Base-by-base conservation (phyloP, 352 stramenopile species). In the Discostella stelligera region DNA sequence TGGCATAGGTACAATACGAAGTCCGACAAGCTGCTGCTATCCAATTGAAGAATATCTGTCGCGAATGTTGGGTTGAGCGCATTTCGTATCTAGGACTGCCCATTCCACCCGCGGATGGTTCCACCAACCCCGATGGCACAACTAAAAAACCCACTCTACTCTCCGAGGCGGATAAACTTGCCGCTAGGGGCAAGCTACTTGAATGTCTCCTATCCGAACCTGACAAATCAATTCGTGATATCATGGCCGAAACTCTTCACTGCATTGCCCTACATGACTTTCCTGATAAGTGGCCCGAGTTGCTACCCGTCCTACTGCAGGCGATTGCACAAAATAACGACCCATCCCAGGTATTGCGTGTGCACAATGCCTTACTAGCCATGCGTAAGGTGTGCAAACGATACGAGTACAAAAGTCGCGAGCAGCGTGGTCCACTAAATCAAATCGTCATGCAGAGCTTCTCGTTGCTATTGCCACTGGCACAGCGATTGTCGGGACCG, bases 361-460 rank as follows among this genome's bases (percentile, higher is more conserved):
- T 94, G 14, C 87, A 94, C 56, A 94, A 97, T 83, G 92, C 96
- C n/a, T 86, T 99, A 27, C 84, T 98, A 60, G 95, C 95, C 21
- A 78, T 98, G 64, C 94, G 97, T 46, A 97, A 97, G 80, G 89
- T 99, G 46, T 96, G 97, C 75, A 99, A 98, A 89, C 95, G 97
- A 77, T 99, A 98, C 82, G 97, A 99, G 85, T 99, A 98, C 91
- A 97, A 97, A 75, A 89, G 85, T 18, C 94, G 96, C 21, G 96
- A 98, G 20, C 83, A 94, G 37, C 83, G 97, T 21, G 89, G 87
- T 18, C 95, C 95, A 9, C 89, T 99, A 16, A 94, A 95, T 76
- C 90, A 96, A 70, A 95, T 98, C 64, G 94, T 98, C 20, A 88
- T 95, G 50, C 88, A 94, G 23, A 92, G 94, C 1, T 98, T 98